phyloP scores from a whole-genome alignment of 2,329 filamentous ascomycete genomes.

The Colletotrichum endophyticum region DNA sequence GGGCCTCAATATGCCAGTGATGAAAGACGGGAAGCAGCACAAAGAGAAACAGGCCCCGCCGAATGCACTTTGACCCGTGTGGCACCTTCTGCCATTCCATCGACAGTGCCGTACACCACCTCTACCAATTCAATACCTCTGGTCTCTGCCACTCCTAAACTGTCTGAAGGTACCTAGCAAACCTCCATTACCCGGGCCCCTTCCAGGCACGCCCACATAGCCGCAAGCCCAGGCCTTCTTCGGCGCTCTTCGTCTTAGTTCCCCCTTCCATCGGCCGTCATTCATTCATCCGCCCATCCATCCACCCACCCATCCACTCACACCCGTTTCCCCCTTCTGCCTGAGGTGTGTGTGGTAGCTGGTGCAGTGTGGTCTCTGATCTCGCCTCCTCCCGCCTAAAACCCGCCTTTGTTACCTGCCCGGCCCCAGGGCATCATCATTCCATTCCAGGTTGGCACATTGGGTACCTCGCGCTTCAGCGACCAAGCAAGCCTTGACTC shows the following conservation, averaged over 20 bases:
- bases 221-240: conserved; percentile 14
- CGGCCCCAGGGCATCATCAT: background rate
- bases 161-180: background rate
- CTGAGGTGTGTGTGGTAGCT: background rate
- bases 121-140: background rate
- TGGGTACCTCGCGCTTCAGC: background rate
- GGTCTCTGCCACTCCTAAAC: background rate
- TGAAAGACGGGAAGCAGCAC: background rate
- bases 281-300: background rate
- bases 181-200: background rate
- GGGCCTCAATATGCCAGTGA: background rate
- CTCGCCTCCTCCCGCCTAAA: background rate
- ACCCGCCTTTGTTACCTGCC: background rate
- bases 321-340: background rate
- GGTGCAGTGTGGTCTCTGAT: background rate
- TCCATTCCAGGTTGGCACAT: background rate
- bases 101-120: background rate
- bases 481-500: background rate
- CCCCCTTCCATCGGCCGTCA: background rate
- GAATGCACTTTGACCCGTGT: conserved; percentile 9
- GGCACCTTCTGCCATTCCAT: background rate
- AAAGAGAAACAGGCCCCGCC: background rate
- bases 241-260: background rate
- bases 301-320: background rate
- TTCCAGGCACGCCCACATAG: conserved; percentile 1